Percentiles rank a stretch among this genome's conserved stretches.
These are phyloP conservation scores for Rhodotorula toruloides DNA, from an alignment of 768 basidiomycete genomes.

Conservation along the genomic window DNA sequence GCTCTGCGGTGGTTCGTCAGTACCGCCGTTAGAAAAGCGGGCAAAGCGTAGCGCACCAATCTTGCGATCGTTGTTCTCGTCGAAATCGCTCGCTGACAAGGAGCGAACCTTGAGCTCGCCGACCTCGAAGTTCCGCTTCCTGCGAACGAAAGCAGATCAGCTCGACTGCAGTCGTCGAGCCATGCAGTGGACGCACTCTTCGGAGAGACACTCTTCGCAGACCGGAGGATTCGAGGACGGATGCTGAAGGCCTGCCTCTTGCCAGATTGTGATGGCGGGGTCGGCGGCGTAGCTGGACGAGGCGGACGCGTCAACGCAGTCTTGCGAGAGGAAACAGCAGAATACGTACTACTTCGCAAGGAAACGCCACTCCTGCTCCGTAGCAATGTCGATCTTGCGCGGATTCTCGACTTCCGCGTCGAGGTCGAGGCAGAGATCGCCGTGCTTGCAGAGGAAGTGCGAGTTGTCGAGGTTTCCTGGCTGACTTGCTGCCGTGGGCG, in stretches of 20 bases:
- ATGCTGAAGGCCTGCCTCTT: not conserved
- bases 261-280: slow-evolving; percentile 21
- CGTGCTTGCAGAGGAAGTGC: slow-evolving; percentile 64
- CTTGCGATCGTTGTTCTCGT: slow-evolving; percentile 16
- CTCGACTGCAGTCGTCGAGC: not conserved
- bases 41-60: not conserved
- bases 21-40: rapidly evolving
- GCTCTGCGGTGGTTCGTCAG: not conserved
- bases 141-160: not conserved
- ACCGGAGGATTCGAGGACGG: slow-evolving; percentile 47
- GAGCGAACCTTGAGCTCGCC: slow-evolving; percentile 15
- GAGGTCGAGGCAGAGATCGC: slow-evolving; percentile 61
- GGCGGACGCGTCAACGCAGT: not conserved
- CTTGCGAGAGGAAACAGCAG: not conserved
- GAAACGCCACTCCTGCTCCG: slow-evolving; percentile 61
- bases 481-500: too few species aligned
- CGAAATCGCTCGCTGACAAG: slow-evolving; percentile 13
- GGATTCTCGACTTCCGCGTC: slow-evolving; percentile 45
- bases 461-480: slow-evolving; percentile 61
- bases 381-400: slow-evolving; percentile 46
- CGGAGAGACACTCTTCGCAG: slow-evolving; percentile 60
- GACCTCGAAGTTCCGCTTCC: slow-evolving; percentile 17
- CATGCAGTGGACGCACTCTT: slow-evolving; percentile 51
- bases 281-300: slow-evolving; percentile 15
- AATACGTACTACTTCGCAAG: slow-evolving; percentile 56